These are phyloP conservation scores for Triticum timopheevii DNA, from an alignment of 176 grass and related monocot genomes.

Conservation along the genomic window DNA sequence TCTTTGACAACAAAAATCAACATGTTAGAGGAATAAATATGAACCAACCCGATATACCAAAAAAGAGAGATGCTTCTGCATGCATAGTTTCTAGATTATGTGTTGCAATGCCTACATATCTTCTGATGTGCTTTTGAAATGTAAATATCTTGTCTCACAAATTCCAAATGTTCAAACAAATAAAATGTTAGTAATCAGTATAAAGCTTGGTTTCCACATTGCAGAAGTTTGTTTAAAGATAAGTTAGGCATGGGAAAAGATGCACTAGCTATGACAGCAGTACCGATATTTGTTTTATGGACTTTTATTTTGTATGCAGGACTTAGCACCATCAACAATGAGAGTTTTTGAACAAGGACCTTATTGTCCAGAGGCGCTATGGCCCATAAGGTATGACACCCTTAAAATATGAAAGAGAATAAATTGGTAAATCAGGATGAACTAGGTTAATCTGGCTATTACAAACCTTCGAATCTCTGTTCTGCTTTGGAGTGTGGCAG, in stretches of 20 bases:
- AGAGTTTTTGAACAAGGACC: conserved; percentile 1
- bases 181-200: conserved; percentile 7
- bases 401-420: conserved; percentile 2
- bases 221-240: conserved; percentile 3
- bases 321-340: conserved; percentile 11
- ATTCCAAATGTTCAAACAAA: conserved; percentile 26
- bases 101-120: conserved; percentile 36
- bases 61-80: conserved; percentile 5
- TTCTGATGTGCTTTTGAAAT: conserved; percentile 34
- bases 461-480: conserved; percentile 60
- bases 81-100: conserved; percentile 40
- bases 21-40: conserved; percentile 43
- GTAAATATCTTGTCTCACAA: conserved; percentile 27
- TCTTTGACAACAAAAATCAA: conserved; percentile 44
- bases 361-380: neutral
- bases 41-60: conserved; percentile 17
- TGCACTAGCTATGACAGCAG: neutral
- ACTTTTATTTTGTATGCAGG: neutral
- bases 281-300: conserved; percentile 8
- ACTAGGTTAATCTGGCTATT: conserved; percentile 12
- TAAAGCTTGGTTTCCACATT: conserved; percentile 4
- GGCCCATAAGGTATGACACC: neutral
- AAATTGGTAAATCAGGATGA: conserved; percentile 16
- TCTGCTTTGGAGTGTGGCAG: conserved; percentile 58
- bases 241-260: neutral